Evolutionary conservation across 2,329 filamentous ascomycete genomes (phyloP).

Genomic region (Aspergillus proliferans): DNA sequence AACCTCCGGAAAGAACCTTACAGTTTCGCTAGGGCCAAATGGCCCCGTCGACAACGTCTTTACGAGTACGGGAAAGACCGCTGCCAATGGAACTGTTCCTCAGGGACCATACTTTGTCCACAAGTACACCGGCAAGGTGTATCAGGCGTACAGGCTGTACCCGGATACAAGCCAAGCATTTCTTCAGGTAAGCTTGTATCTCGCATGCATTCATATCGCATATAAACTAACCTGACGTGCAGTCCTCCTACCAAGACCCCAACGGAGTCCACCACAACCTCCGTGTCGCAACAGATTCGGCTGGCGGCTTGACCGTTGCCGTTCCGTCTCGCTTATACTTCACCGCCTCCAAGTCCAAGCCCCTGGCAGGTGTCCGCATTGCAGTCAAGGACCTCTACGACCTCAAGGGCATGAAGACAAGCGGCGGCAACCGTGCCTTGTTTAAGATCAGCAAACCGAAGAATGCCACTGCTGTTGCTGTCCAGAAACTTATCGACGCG

Average conservation of each 20-base stretch:
- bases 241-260: background rate
- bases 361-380: constrained; percentile 28
- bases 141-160: background rate
- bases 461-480: constrained; percentile 23
- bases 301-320: constrained; percentile 2
- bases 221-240: background rate
- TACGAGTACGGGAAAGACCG: background rate
- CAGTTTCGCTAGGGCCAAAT: background rate
- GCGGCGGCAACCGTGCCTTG: constrained; percentile 28
- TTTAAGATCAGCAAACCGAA: constrained; percentile 16
- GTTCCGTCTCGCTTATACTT: constrained; percentile 6
- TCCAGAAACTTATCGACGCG: constrained; percentile 29
- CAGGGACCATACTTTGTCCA: background rate
- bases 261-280: background rate
- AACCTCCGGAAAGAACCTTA: too few relatives aligned
- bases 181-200: background rate
- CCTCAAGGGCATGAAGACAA: constrained; percentile 29
- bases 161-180: background rate
- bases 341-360: constrained; percentile 22
- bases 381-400: constrained; percentile 34
- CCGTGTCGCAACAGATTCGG: background rate
- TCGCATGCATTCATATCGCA: too few relatives aligned
- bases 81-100: background rate
- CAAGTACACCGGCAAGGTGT: background rate
- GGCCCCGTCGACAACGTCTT: background rate